These are phyloP conservation scores for Alternaria atra DNA, from an alignment of 2,329 filamentous ascomycete genomes.

Conservation along the genomic window DNA sequence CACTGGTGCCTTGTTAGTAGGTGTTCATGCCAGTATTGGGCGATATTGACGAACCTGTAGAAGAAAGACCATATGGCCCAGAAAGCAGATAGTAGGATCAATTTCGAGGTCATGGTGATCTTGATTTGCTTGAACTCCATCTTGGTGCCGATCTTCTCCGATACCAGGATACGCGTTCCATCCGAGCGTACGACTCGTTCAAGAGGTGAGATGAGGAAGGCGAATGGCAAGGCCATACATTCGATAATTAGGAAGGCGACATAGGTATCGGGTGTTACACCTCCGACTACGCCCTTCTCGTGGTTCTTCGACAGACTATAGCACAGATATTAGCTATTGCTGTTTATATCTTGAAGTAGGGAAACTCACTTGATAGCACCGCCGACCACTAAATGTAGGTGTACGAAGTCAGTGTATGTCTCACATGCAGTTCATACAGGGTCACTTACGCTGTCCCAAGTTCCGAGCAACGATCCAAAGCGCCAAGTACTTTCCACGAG, in stretches of 20 bases:
- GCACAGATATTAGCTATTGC: not conserved
- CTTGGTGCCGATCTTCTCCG: conserved; percentile 54
- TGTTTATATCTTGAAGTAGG: not conserved
- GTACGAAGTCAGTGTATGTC: too few relatives aligned
- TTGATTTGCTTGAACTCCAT: conserved; percentile 53
- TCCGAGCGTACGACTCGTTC: conserved; percentile 58
- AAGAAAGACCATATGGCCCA: conserved; percentile 61
- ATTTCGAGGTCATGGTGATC: conserved; percentile 48
- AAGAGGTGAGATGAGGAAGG: conserved; percentile 58
- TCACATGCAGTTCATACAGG: too few relatives aligned
- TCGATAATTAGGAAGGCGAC: conserved; percentile 60
- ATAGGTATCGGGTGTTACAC: conserved; percentile 57
- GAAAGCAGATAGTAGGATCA: conserved; percentile 52
- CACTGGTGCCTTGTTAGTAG: conserved; percentile 36
- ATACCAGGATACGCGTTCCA: conserved; percentile 54
- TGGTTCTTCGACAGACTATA: conserved; percentile 38
- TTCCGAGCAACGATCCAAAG: conserved; percentile 61
- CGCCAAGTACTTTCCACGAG: conserved; percentile 60
- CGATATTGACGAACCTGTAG: conserved; percentile 39
- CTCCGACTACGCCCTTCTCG: conserved; percentile 41
- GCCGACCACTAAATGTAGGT: conserved; percentile 47
- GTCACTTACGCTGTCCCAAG: conserved; percentile 48
- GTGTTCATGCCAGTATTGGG: not conserved
- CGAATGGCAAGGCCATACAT: conserved; percentile 57
- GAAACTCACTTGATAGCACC: conserved; percentile 52